Conservation (phyloP, 2,329 filamentous ascomycete genomes). For the Trichophyton schoenleinii region DNA sequence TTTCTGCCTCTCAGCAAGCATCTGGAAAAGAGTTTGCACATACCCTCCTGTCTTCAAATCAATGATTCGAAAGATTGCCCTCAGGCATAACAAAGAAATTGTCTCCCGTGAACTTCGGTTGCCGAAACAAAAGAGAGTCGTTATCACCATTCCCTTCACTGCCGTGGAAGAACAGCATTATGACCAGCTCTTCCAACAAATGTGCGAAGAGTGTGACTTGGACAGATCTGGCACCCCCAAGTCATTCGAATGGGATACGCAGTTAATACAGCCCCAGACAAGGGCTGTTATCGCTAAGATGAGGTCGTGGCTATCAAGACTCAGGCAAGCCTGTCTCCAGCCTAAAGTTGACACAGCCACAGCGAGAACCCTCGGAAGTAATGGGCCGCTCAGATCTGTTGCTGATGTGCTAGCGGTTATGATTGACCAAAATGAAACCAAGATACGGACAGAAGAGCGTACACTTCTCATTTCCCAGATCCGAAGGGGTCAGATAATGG, state of each 20-base stretch:
- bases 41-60: constrained; percentile 53
- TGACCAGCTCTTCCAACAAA: constrained; percentile 57
- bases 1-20: constrained; percentile 49
- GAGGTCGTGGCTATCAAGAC: constrained; percentile 62
- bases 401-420: constrained; percentile 79
- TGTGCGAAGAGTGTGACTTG: constrained; percentile 59
- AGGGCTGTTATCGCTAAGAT: constrained; percentile 52
- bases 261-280: constrained; percentile 27
- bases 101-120: constrained; percentile 67
- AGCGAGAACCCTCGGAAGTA: constrained; percentile 51
- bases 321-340: constrained; percentile 75
- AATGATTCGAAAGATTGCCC: constrained; percentile 58
- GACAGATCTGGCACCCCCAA: constrained; percentile 51
- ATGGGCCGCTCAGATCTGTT: constrained; percentile 63
- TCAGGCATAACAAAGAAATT: constrained; percentile 75
- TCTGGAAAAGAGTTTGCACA: constrained; percentile 57
- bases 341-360: constrained; percentile 64
- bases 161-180: constrained; percentile 88
- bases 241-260: constrained; percentile 50
- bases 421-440: constrained; percentile 69
- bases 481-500: constrained; percentile 62
- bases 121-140: constrained; percentile 70
- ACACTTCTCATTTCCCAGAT: constrained; percentile 51
- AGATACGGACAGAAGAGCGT: constrained; percentile 57
- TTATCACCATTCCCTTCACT: constrained; percentile 82